phyloP scores from a whole-genome alignment of 2,329 filamentous ascomycete genomes.

The Cladophialophora bantiana region DNA sequence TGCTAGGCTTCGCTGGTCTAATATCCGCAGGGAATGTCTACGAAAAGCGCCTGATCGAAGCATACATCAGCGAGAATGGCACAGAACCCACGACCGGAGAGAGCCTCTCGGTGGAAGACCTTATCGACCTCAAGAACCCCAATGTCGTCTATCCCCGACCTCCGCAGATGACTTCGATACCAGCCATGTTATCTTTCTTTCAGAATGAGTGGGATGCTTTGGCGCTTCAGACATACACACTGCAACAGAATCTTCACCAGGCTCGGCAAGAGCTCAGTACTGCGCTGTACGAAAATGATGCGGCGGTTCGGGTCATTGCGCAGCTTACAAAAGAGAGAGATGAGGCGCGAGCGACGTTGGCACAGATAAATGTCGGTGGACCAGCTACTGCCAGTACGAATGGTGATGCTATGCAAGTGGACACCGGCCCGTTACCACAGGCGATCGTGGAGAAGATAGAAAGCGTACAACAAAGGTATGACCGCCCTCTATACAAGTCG shows the following conservation, averaged over 20 bases:
- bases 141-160: conserved; percentile 87
- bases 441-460: conserved; percentile 76
- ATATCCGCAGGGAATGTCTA: conserved; percentile 76
- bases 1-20: conserved; percentile 41
- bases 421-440: conserved; percentile 77
- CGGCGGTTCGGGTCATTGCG: conserved; percentile 93
- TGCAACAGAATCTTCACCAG: conserved; percentile 87
- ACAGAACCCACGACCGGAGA: conserved; percentile 91
- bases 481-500: conserved; percentile 38
- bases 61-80: conserved; percentile 90
- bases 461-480: conserved; percentile 79
- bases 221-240: conserved; percentile 87
- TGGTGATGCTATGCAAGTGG: conserved; percentile 92
- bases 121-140: conserved; percentile 84
- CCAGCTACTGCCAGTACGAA: conserved; percentile 55
- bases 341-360: conserved; percentile 87
- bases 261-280: conserved; percentile 93
- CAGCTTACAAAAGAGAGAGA: conserved; percentile 89
- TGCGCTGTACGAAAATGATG: conserved; percentile 95
- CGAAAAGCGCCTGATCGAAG: conserved; percentile 93
- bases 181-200: conserved; percentile 89
- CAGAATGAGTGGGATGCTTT: conserved; percentile 98
- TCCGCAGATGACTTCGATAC: conserved; percentile 93
- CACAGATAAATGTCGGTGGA: conserved; percentile 76
- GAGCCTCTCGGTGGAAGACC: conserved; percentile 80